These are phyloP conservation scores for Apiospora kogelbergensis DNA, from an alignment of 2,329 filamentous ascomycete genomes.

Conservation along the genomic window DNA sequence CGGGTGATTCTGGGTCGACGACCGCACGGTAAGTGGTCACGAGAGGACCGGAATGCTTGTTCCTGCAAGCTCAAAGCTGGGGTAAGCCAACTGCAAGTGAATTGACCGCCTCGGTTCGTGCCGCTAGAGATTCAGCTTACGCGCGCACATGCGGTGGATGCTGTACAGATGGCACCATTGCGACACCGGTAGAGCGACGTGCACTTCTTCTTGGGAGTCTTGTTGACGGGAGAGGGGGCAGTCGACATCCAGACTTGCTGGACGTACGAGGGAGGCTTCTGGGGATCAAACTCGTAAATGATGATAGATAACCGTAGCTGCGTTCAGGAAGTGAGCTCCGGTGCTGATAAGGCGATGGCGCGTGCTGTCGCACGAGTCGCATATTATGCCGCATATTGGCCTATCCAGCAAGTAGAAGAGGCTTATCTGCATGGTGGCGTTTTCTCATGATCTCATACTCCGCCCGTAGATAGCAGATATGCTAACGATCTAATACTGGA, in stretches of 20 bases:
- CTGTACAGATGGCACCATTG: background rate
- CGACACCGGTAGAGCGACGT: background rate
- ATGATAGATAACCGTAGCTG: background rate
- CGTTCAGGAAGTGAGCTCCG: background rate
- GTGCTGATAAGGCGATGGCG: background rate
- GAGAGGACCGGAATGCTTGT: background rate
- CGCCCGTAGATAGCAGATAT: background rate
- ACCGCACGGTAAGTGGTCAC: background rate
- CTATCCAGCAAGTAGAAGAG: background rate
- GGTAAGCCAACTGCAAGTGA: background rate
- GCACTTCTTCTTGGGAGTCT: background rate
- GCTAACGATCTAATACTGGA: background rate
- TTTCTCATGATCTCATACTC: background rate
- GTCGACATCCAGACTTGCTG: too few species aligned
- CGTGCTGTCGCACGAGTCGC: background rate
- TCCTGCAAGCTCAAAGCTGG: background rate
- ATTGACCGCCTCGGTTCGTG: background rate
- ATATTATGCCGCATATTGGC: background rate
- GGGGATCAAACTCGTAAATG: background rate
- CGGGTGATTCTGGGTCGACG: background rate
- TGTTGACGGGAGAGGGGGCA: background rate
- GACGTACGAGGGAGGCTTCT: background rate
- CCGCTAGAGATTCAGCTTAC: background rate
- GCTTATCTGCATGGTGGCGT: background rate
- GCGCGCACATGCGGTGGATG: background rate